Conservation (phyloP, 768 basidiomycete species). For the Piloderma croceum region DNA sequence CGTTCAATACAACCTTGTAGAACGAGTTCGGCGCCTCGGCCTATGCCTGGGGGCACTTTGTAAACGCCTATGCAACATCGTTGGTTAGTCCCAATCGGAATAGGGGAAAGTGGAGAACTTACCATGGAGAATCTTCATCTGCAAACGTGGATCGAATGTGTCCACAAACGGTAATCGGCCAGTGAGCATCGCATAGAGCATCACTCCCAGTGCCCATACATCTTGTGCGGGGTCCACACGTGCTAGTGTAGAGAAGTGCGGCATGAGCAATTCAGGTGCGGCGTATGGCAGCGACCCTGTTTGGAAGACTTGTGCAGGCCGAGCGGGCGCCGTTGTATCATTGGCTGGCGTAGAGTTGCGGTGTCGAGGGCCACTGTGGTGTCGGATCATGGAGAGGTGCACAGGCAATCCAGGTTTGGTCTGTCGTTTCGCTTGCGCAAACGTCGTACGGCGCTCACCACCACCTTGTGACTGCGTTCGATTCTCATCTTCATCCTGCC, state of each 20-base stretch:
- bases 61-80: conserved; percentile 48
- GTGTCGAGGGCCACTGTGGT: neutral
- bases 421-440: conserved; percentile 17
- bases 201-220: conserved; percentile 91
- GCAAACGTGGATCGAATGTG: conserved; percentile 84
- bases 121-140: conserved; percentile 89
- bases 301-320: conserved; percentile 45
- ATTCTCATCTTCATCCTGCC: conserved; percentile 13
- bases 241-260: conserved; percentile 38
- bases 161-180: conserved; percentile 87
- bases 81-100: conserved; percentile 7
- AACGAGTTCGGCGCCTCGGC: conserved; percentile 60
- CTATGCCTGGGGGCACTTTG: conserved; percentile 49
- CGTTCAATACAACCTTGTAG: conserved; percentile 76
- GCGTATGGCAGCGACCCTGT: conserved; percentile 90
- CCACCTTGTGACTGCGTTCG: neutral
- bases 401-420: conserved; percentile 18
- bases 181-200: conserved; percentile 80
- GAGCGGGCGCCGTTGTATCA: conserved; percentile 22
- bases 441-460: conserved; percentile 8
- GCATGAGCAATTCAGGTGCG: conserved; percentile 78
- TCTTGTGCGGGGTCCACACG: conserved; percentile 70
- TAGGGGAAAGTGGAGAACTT: conserved; percentile 24
- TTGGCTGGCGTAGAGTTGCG: conserved; percentile 19
- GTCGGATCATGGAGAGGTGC: neutral